Base-by-base conservation (phyloP, 371 early-diverging fungal species). In the Saksenaea oblongispora region DNA sequence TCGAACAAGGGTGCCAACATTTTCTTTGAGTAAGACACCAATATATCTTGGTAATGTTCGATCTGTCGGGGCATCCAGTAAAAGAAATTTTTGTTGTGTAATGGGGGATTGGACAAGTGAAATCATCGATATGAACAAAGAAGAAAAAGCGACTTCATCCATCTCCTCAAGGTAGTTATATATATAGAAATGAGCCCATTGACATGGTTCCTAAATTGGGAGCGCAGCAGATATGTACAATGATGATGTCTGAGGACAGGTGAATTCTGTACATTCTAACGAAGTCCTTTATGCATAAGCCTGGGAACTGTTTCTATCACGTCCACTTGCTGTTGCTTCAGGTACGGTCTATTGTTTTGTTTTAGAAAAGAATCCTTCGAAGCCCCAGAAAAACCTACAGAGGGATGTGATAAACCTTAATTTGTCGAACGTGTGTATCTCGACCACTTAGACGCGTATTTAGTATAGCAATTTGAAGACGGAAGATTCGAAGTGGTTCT, bases 371-470 rank as follows among this genome's bases (percentile, higher is more conserved):
- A 8, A 4, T 47, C 14, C 5, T n/a, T 10, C 22, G 47, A 47
- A n/a, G 22, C 22, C 10, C 47, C 9, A 47, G 24, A n/a, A 47
- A 10, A 22, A 47, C 47, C 69, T 83, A 89, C 77, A 76, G 67
- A 24, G 76, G 76, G 3, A 89, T 80, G 0, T 86, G 81, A 54
- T 82, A 86, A 0, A 95, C 72, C 64, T 90, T 93, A 26, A 94
- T 60, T 61, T 88, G 89, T 35, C 97, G 86, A 22, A 98, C 79
- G 62, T 95, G 95, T 0, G 95, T 93, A 71, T 98, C 98, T 60
- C 91, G 87, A 42, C 98, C 98, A 63, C 93, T 93, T 59, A 91
- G 89, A 63, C 95, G 93, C 65, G 98, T 97, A 15, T 78, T 72
- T 1, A 91, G 72, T n/a, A 98, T 76, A 5, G 89, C 87, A 26